A percentile compares a stretch with the other conserved stretches of the same genome.
phyloP scores from a whole-genome alignment of 768 basidiomycete genomes.

The Udeniomyces megalosporus region DNA sequence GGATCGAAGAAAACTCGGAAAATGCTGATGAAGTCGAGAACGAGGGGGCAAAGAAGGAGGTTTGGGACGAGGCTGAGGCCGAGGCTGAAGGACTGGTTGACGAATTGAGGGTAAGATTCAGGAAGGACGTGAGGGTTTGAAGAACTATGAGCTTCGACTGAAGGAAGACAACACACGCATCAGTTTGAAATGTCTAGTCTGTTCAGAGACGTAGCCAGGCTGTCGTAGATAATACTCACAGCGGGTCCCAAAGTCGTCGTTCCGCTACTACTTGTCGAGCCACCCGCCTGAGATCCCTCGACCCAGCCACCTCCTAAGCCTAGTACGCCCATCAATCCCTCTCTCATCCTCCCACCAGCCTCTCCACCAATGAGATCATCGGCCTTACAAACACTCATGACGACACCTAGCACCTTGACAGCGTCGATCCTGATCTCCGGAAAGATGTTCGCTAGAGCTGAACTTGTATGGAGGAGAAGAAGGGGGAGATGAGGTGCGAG shows the following conservation, averaged over 20 bases:
- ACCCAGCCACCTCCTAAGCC: conserved; percentile 6
- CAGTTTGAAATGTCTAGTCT: neutral
- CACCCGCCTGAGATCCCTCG: neutral
- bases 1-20: neutral
- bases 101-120: conserved; percentile 31
- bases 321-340: conserved; percentile 33
- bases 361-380: neutral
- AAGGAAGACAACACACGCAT: neutral
- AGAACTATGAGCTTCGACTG: conserved; percentile 68
- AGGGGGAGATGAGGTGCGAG: conserved; percentile 57
- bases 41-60: neutral
- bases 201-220: neutral
- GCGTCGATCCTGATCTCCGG: conserved; percentile 88
- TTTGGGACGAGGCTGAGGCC: conserved; percentile 9
- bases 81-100: conserved; percentile 33
- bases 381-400: neutral
- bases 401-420: conserved; percentile 27
- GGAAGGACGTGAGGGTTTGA: conserved; percentile 52
- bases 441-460: conserved; percentile 86
- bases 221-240: conserved; percentile 32
- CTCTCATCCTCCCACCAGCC: conserved; percentile 34
- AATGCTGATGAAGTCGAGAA: neutral
- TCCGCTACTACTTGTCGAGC: neutral
- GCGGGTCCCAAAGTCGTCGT: conserved; percentile 20
- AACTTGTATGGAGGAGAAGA: conserved; percentile 69